Conservation (phyloP, 2,329 filamentous ascomycete species). For the Fusarium temperatum region DNA sequence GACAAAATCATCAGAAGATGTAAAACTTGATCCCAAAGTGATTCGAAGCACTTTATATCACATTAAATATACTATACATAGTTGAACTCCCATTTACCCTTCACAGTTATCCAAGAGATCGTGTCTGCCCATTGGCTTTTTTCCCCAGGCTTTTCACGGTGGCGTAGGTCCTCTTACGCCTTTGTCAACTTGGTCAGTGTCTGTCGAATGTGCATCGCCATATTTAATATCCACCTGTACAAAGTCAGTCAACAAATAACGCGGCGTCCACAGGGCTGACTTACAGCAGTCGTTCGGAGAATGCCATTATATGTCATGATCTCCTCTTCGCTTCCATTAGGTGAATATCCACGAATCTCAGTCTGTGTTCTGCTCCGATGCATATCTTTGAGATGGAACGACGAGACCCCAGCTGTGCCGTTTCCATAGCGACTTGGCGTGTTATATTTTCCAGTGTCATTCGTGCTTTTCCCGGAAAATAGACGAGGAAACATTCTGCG, state of each 20-base stretch:
- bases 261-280: background rate
- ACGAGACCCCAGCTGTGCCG: background rate
- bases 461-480: slow-evolving; percentile 2
- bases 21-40: background rate
- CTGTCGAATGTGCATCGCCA: background rate
- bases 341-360: slow-evolving; percentile 34
- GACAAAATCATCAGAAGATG: too few relatives aligned
- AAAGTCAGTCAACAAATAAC: background rate
- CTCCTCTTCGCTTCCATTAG: slow-evolving; percentile 37
- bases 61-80: background rate
- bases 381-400: slow-evolving; percentile 33
- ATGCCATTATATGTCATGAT: slow-evolving; percentile 41
- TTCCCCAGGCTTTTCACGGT: background rate
- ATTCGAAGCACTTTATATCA: background rate
- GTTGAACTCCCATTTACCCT: background rate
- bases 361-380: slow-evolving; percentile 17
- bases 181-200: background rate
- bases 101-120: fast-evolving
- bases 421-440: slow-evolving; percentile 13
- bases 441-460: slow-evolving; percentile 1
- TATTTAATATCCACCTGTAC: background rate
- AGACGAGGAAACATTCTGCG: slow-evolving; percentile 37
- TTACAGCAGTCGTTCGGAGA: slow-evolving; percentile 31
- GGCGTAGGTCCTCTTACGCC: background rate
- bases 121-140: fast-evolving